These are phyloP conservation scores for Ogataea pilisensis DNA, from an alignment of 805 yeast genomes.

Conservation along the genomic window DNA sequence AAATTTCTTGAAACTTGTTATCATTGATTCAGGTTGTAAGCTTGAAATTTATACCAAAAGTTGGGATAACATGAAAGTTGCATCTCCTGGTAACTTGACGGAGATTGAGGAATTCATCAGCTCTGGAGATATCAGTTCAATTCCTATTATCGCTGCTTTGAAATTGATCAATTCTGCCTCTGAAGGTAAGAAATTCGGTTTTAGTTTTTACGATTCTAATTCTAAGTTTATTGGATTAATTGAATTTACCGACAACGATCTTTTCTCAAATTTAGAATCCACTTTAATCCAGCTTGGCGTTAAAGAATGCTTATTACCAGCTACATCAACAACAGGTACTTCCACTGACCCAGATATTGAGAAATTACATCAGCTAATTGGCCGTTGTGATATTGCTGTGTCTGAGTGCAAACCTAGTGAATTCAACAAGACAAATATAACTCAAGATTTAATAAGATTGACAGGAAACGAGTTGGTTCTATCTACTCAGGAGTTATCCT, in stretches of 20 bases:
- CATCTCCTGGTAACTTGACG: conserved; percentile 89
- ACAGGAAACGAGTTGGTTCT: conserved; percentile 52
- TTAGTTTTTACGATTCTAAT: conserved; percentile 74
- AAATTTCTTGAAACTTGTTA: conserved; percentile 57
- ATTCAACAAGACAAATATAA: conserved; percentile 65
- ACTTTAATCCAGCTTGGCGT: conserved; percentile 84
- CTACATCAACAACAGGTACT: conserved; percentile 13
- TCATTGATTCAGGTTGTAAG: conserved; percentile 69
- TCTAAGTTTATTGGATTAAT: conserved; percentile 61
- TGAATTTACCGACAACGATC: conserved; percentile 84
- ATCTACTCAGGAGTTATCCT: conserved; percentile 51
- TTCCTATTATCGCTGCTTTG: conserved; percentile 51
- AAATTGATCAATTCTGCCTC: conserved; percentile 35
- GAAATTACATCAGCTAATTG: conserved; percentile 67
- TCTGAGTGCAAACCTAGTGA: conserved; percentile 55
- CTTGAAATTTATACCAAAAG: conserved; percentile 72
- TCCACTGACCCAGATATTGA: conserved; percentile 48
- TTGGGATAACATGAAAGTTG: conserved; percentile 56
- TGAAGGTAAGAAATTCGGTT: conserved; percentile 60
- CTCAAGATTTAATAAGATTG: conserved; percentile 73
- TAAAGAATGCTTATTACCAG: conserved; percentile 71
- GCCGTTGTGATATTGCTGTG: conserved; percentile 72
- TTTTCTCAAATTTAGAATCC: conserved; percentile 82
- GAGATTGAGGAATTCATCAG: conserved; percentile 68
- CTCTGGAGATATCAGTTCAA: conserved; percentile 33